Base-by-base conservation (phyloP, 2,329 filamentous ascomycete species). In the Calycina marina region DNA sequence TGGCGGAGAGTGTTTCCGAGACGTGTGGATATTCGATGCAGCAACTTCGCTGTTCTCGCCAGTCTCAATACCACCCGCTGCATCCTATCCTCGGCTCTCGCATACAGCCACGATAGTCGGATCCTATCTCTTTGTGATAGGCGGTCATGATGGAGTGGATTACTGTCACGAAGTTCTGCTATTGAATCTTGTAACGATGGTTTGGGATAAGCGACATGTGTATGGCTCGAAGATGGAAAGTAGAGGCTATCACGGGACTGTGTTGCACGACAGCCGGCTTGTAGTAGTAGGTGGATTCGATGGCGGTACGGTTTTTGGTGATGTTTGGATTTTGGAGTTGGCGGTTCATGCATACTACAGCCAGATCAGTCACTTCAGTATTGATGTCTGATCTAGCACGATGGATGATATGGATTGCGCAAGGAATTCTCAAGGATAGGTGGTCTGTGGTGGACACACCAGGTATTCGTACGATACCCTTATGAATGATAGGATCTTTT, bases 1-100 rank as follows among this genome's bases (percentile, higher is more conserved):
- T 50, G 75, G 75, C 41, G 72, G 71, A 31, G 73, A 79, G 54
- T 80, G 75, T 55, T 80, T 80, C 55, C 67, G 74, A 49, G 75
- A 80, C 47, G 74, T 80, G 25, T 80, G 75, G 75, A 68, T 80
- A 17, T 79, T 77, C 55, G 73, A 80, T 49, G 67, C 78, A 4
- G 73, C 79, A 31, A 64, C 61, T 24, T 61, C 67, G 36, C 42
- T 59, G 14, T 80, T 76, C 71, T 69, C 65, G 38, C 49, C 59
- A 5, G 73, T 77, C 34, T 51, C 59, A 36, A 72, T 77, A 14
- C 30, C 30, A n/a, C 18, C 30, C 6, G 63, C 71, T 13, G 50
- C 69, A 20, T 69, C 69, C n/a, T 76, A 65, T 51, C 67, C 72
- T 24, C 68, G 75, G 13, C 61, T 80, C 31, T 76, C 71, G 14